A percentile compares a stretch with the other conserved stretches of the same genome.
phyloP scores from a whole-genome alignment of 2,329 filamentous ascomycete species.

The Fusarium xyrophilum region DNA sequence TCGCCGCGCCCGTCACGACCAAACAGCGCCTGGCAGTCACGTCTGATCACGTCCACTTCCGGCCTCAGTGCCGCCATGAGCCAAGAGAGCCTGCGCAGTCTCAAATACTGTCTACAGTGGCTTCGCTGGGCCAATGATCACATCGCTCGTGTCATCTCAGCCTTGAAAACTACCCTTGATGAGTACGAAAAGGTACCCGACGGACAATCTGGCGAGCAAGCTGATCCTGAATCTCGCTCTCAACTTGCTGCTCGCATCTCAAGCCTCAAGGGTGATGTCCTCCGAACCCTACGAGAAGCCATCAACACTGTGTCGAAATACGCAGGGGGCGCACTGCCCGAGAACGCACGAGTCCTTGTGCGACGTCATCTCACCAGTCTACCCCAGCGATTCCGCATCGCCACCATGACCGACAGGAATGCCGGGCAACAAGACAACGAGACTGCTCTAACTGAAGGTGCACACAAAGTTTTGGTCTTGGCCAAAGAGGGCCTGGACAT shows the following conservation, averaged over 20 bases:
- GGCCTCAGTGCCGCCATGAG: conserved; percentile 91
- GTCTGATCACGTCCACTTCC: conserved; percentile 87
- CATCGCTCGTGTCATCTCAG: conserved; percentile 76
- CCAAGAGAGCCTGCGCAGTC: conserved; percentile 80
- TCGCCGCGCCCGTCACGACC: conserved; percentile 43
- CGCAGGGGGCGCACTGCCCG: conserved; percentile 87
- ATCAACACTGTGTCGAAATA: conserved; percentile 88
- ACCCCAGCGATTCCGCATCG: conserved; percentile 81
- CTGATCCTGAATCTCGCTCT: conserved; percentile 39
- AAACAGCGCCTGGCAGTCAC: conserved; percentile 72
- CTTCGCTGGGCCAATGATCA: conserved; percentile 83
- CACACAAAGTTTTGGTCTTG: conserved; percentile 81
- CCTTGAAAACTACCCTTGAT: conserved; percentile 76
- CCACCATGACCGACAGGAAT: conserved; percentile 57
- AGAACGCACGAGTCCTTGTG: conserved; percentile 85
- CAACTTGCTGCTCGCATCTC: conserved; percentile 70
- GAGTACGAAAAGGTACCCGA: conserved; percentile 70
- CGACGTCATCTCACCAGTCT: conserved; percentile 83
- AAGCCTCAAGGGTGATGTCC: conserved; percentile 71
- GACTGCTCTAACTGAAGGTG: conserved; percentile 58
- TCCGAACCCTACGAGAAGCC: conserved; percentile 80
- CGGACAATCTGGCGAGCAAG: background rate
- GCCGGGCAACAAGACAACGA: conserved; percentile 45
- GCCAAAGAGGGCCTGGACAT: conserved; percentile 93
- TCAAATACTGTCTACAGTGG: conserved; percentile 85